Base-by-base conservation (phyloP, 75 land plant species). In the Selaginella moellendorffii region DNA sequence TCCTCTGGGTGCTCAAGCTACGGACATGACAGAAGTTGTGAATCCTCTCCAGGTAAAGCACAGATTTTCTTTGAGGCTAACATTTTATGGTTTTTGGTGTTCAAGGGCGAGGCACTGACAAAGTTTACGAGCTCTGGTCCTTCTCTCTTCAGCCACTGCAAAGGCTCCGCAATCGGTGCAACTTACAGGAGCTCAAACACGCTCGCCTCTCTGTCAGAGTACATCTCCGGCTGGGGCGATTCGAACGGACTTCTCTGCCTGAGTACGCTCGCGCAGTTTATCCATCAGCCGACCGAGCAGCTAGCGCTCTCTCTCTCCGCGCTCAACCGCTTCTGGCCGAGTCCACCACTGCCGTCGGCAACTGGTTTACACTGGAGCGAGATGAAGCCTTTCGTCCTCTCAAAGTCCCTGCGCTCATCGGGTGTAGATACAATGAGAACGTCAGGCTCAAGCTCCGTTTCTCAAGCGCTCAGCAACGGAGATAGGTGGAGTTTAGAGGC, bases 1-100 rank as follows among this genome's bases (percentile, higher is more conserved):
- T 19, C 97, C 97, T 26, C 17, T 82, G 0, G 97, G 93, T 51
- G 97, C 83, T 31, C 66, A 66, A 60, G 82, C 76, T 63, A 80
- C 66, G 42, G 95, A 91, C 74, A 60, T 83, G 52, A 71, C 69
- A 24, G 65, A 68, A 31, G 67, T 54, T 69, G 27, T 76, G 2
- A 71, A 65, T 68, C 69, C 72, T 59, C 63, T 76, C 53, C 82
- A 85, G 91, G 96, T 91, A 68, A n/a, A n/a, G n/a, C n/a, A n/a
- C n/a, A n/a, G n/a, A n/a, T n/a, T n/a, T n/a, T n/a, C n/a, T n/a
- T n/a, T n/a, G n/a, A n/a, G n/a, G n/a, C n/a, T n/a, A n/a, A n/a
- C n/a, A n/a, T n/a, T n/a, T n/a, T n/a, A n/a, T n/a, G n/a, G n/a
- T n/a, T n/a, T n/a, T n/a, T n/a, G n/a, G n/a, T n/a, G n/a, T n/a